A percentile compares a stretch with the other conserved stretches of the same genome.
These are phyloP conservation scores for Selaginella tamariscina DNA, from an alignment of 75 land plant genomes.

Conservation along the genomic window DNA sequence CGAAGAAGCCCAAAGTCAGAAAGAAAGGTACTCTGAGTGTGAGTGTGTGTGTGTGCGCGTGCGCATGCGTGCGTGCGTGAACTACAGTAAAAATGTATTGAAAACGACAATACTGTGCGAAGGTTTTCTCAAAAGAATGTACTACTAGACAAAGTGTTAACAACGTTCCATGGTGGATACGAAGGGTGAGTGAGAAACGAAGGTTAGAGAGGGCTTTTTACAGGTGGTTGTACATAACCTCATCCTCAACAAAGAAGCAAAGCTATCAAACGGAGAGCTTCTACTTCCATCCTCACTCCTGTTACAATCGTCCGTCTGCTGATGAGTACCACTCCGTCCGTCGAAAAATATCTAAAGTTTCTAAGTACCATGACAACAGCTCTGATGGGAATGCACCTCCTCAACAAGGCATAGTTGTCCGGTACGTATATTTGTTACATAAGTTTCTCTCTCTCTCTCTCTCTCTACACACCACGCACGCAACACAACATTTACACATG, in stretches of 20 bases:
- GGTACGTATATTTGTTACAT: too few species aligned
- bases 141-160: not conserved
- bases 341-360: not conserved
- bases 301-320: not conserved
- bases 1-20: not conserved
- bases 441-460: too few species aligned
- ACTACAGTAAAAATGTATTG: too few species aligned
- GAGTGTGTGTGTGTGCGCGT: too few species aligned
- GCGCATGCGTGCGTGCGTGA: too few species aligned
- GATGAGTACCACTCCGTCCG: not conserved
- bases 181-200: not conserved
- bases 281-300: not conserved
- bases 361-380: slow-evolving; percentile 1
- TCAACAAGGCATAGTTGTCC: not conserved
- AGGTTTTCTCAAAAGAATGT: not conserved
- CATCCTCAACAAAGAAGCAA: not conserved
- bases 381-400: not conserved
- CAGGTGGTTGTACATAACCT: not conserved
- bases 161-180: not conserved
- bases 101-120: too few species aligned
- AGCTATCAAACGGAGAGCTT: not conserved
- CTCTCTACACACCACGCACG: too few species aligned
- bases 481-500: too few species aligned
- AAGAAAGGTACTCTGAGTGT: too few species aligned
- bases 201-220: not conserved